A percentile compares a stretch with the other conserved stretches of the same genome.
Evolutionary conservation across 495 filamentous ascomycete genomes (phyloP).

Genomic region (Xylaria sp.): DNA sequence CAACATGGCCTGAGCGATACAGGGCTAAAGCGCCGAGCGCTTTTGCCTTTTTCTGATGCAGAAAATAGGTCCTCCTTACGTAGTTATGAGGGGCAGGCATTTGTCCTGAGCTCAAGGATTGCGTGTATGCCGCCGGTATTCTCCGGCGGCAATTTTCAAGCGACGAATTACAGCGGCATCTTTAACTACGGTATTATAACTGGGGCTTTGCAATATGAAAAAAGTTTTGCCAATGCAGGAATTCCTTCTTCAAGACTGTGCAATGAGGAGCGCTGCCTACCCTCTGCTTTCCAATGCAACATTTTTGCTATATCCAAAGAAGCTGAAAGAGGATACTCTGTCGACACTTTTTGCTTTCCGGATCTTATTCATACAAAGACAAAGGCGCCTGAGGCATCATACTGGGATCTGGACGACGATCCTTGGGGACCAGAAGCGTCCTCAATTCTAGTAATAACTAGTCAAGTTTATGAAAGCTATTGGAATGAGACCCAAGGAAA

Average conservation of each 20-base stretch:
- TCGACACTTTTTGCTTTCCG: conserved; percentile 4
- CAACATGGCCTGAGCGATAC: conserved; percentile 15
- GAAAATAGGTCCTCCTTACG: neutral
- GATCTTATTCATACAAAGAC: neutral
- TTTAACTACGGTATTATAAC: neutral
- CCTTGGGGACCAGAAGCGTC: conserved; percentile 11
- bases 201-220: neutral
- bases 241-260: conserved; percentile 3
- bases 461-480: neutral
- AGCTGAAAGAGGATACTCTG: neutral
- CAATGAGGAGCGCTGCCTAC: neutral
- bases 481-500: neutral
- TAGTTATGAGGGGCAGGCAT: conserved; percentile 11
- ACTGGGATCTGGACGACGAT: conserved; percentile 5
- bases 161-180: neutral
- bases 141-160: neutral
- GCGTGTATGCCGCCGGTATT: conserved; percentile 8
- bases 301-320: neutral
- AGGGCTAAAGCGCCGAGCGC: neutral
- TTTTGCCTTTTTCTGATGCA: conserved; percentile 3
- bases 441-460: neutral
- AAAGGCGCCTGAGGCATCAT: neutral
- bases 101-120: conserved; percentile 5
- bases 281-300: neutral
- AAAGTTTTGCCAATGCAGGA: neutral